Evolutionary conservation across 352 stramenopile genomes (phyloP), one percentile per base, ranked within the genome.

Genomic region (Globisporangium splendens): DNA sequence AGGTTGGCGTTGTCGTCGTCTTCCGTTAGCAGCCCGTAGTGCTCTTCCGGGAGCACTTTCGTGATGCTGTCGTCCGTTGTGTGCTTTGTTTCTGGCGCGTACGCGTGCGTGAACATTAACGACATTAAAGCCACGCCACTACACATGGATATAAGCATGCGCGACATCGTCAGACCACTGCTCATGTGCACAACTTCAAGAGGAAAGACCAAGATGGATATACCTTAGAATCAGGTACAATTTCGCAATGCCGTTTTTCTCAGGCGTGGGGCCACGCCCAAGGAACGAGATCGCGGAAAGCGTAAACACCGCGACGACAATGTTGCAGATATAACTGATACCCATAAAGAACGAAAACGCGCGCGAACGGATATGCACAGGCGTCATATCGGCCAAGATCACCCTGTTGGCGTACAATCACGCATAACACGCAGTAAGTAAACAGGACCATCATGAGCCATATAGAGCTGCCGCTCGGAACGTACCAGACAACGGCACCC

Each of bases 291-390:
- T 96, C 11, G 85, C 79, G 31, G 80, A 91, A 20, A 93, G 66
- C 31, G 79, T 93, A 63, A 77, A 88, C 20, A 86, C 73, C 17
- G 86, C 81, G 39, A 95, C 78, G 22, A 88, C 20, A 21, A 93
- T 88, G 66, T 96, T 96, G 65, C 83, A 90, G 10, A 90, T 66
- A 65, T 94, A 97, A 59, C 86, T 94, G 31, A 80, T 68, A 12
- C 73, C 75, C 78, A 96, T 94, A 62, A 93, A 96, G 33, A 96
- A 68, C 31, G 80, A 72, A 38, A 96, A 93, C 24, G 86, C 88
- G 33, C 78, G 86, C 15, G 83, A 83, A 17, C 89, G 81, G 35
- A 96, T 88, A 46, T 90, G 71, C 38, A 94, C 91, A 0, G 87
- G 87, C 7, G 93, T 95, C 53, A 96, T 93, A 47, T 97, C 88